Evolutionary conservation across 2,329 filamentous ascomycete genomes (phyloP), one percentile per base, ranked within the genome.

Genomic region (Exutisphaerella laricina): DNA sequence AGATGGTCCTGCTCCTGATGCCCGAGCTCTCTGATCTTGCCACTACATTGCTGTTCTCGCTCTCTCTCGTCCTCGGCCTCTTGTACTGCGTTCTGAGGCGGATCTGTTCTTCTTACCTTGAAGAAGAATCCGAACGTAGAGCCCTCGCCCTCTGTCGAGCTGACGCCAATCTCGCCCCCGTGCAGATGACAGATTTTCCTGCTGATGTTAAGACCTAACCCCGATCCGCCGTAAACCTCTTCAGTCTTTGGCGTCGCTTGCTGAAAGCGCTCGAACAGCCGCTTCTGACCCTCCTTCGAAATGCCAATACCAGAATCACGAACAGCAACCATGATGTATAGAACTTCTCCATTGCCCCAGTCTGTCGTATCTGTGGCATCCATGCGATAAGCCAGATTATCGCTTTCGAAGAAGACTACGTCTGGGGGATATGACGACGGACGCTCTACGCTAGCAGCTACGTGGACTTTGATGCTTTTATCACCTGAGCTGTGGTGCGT

Each of bases 41-140:
- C 38, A 12, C 38, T 42, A 8, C 49, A 3, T 9, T 50, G 33
- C 4, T 45, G 16, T 21, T 48, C 38, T 2, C 38, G 40, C 22
- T 46, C 39, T n/a, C 23, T 32, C 26, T 22, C 39, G 8, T 26
- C 29, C 28, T 23, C 8, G 2, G 46, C 38, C 18, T 29, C 16
- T 3, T 32, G 30, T 10, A 40, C 33, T 2, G 39, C 32, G 10
- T 46, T 37, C 2, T 28, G 22, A 14, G 39, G 35, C 17, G 42
- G 41, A 9, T 49, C 43, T 12, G 39, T 40, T n/a, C 46, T 28
- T 17, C 43, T 46, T 8, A 53, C 52, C 31, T 50, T 55, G 54
- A 71, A 61, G 51, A 69, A 71, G 53, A 72, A 72, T 1, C 63
- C 67, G 45, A 72, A 71, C 0, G 66, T 70, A 8, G 62, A 66